Evolutionary conservation across 306 rosid genomes (phyloP), one percentile per base, ranked within the genome.

Genomic region (Corylus avellana): DNA sequence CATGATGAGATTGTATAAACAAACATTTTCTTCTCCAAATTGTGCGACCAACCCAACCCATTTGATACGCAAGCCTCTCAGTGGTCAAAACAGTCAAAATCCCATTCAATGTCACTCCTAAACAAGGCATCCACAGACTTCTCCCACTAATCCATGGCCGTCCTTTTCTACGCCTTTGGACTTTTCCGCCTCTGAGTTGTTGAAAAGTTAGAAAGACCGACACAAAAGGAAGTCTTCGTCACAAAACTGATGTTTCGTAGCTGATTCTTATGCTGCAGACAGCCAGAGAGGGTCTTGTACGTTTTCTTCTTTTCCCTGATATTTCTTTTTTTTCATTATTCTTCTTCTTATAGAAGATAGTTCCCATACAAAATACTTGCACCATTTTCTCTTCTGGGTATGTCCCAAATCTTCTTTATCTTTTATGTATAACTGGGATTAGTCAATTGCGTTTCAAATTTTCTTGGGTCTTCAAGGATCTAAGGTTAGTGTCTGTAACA

Each of bases 401-500:
- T 39, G 25, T 39, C 50, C 72, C 17, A 39, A 67, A 67, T 37
- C 22, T 18, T 18, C 49, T 8, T 67, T 16, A 12, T 39, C 7
- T 37, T 66, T 66, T 3, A 66, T 7, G 71, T 66, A 5, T 39
- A 42, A 39, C 49, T 35, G 12, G 8, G 71, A 66, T 37, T 66
- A 18, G 25, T 18, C 49, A 16, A 66, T 37, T 29, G 12, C 0
- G 70, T 64, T 64, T 37, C 70, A 35, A 32, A 5, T 35, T 63
- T 63, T 67, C 49, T 39, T 8, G 50, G 50, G 27, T 67, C 47
- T n/a, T 39, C 18, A 39, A 37, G 13, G 72, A 67, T 67, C 39
- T 42, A 42, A 67, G 72, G 72, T 42, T 67, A 67, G 72, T 27
- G 72, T 67, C 51, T 17, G 72, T 67, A 67, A 39, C 51, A 18